Percentiles rank a stretch among this genome's conserved stretches.
Evolutionary conservation across 2,329 filamentous ascomycete genomes (phyloP).

Genomic region (Scedosporium dehoogii): DNA sequence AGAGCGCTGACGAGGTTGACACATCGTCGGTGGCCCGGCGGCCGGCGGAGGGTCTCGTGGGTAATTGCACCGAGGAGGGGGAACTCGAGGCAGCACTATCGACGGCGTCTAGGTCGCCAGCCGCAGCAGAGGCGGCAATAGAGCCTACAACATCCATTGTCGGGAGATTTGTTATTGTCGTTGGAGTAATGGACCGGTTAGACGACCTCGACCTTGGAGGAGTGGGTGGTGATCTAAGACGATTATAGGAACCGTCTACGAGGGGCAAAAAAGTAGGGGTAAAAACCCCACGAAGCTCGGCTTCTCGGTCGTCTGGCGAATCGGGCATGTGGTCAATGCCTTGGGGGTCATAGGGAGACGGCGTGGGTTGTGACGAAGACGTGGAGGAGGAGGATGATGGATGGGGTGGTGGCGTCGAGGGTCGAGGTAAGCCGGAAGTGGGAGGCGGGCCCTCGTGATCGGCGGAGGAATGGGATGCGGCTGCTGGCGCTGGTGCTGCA

Average conservation of each 20-base stretch:
- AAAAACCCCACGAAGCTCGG: conserved; percentile 49
- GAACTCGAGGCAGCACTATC: not conserved
- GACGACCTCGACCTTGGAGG: conserved; percentile 2
- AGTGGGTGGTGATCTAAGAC: conserved; percentile 14
- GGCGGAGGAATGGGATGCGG: conserved; percentile 6
- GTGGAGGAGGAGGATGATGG: not conserved
- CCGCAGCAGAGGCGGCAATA: conserved; percentile 7
- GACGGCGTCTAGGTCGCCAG: not conserved
- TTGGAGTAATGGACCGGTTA: not conserved
- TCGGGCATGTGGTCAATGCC: conserved; percentile 15
- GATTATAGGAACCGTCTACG: conserved; percentile 34
- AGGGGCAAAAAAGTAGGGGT: conserved; percentile 53
- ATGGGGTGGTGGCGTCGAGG: conserved; percentile 6
- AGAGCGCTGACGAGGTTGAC: conserved; percentile 37
- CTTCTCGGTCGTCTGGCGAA: conserved; percentile 19
- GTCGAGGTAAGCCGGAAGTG: conserved; percentile 5
- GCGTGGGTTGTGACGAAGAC: not conserved
- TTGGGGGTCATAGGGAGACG: not conserved
- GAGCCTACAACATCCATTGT: not conserved
- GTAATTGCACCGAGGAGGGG: not conserved
- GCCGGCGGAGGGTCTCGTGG: not conserved
- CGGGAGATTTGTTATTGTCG: not conserved
- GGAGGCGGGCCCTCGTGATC: conserved; percentile 14
- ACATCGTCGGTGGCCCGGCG: conserved; percentile 33
- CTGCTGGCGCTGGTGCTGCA: not conserved